These are phyloP conservation scores for Lactarius hengduanensis DNA, from an alignment of 768 basidiomycete genomes.

Conservation along the genomic window DNA sequence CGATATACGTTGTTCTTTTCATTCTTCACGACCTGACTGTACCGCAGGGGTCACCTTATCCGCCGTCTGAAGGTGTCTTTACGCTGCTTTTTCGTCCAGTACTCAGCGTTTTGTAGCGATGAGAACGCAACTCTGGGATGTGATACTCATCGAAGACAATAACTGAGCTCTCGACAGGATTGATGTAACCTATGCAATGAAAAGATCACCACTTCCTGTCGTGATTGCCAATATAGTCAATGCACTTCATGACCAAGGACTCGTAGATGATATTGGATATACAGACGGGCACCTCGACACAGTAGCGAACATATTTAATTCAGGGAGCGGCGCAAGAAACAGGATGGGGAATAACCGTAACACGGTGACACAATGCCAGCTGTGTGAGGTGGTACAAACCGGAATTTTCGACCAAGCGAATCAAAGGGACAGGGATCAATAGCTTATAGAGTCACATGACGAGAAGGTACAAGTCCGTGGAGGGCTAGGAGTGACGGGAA, in stretches of 20 bases:
- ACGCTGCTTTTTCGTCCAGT: background rate
- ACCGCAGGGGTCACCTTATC: background rate
- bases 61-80: background rate
- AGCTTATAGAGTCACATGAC: background rate
- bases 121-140: background rate
- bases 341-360: background rate
- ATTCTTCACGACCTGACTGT: background rate
- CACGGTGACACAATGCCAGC: background rate
- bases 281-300: background rate
- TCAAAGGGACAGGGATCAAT: background rate
- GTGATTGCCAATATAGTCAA: background rate
- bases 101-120: background rate
- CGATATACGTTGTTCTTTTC: background rate
- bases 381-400: background rate
- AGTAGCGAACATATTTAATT: background rate
- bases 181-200: background rate
- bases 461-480: background rate
- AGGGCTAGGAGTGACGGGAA: background rate
- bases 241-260: background rate
- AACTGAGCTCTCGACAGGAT: background rate
- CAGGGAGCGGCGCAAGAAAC: background rate
- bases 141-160: background rate
- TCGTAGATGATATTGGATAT: background rate
- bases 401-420: no score
- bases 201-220: background rate